These are phyloP conservation scores for Penicillium argentinense DNA, from an alignment of 495 filamentous ascomycete genomes.

Conservation along the genomic window DNA sequence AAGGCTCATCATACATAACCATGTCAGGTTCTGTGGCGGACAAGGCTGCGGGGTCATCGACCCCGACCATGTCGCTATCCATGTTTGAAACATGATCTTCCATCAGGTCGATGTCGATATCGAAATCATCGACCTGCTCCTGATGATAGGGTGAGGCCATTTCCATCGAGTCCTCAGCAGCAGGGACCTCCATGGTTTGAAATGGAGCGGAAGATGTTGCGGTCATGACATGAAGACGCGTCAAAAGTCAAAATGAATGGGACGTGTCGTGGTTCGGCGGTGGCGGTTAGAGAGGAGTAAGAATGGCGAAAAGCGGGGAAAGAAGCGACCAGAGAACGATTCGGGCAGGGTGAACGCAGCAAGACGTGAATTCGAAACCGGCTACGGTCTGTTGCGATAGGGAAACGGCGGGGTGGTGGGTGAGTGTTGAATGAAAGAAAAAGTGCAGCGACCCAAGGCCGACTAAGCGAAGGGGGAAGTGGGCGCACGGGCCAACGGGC, in stretches of 20 bases:
- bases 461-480: conserved; percentile 45
- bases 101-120: conserved; percentile 72
- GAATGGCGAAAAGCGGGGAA: neutral
- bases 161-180: conserved; percentile 52
- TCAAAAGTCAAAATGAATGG: conserved; percentile 7
- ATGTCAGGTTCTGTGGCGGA: conserved; percentile 41
- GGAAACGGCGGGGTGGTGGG: conserved; percentile 7
- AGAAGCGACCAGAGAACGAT: neutral
- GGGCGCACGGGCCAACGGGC: conserved; percentile 41
- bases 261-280: conserved; percentile 25
- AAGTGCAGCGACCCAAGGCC: conserved; percentile 7
- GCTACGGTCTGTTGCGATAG: neutral
- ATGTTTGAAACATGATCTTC: conserved; percentile 47
- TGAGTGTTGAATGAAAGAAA: conserved; percentile 17
- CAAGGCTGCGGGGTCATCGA: conserved; percentile 41
- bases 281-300: conserved; percentile 6
- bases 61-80: conserved; percentile 66
- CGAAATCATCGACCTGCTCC: conserved; percentile 63
- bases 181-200: conserved; percentile 43
- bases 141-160: conserved; percentile 51
- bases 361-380: too few relatives aligned
- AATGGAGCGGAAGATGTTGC: conserved; percentile 32
- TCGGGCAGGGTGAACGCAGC: too few relatives aligned
- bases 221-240: conserved; percentile 39
- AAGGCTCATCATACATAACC: conserved; percentile 51